phyloP scores from a whole-genome alignment of 2,329 filamentous ascomycete species.

The Zymoseptoria crescenta region DNA sequence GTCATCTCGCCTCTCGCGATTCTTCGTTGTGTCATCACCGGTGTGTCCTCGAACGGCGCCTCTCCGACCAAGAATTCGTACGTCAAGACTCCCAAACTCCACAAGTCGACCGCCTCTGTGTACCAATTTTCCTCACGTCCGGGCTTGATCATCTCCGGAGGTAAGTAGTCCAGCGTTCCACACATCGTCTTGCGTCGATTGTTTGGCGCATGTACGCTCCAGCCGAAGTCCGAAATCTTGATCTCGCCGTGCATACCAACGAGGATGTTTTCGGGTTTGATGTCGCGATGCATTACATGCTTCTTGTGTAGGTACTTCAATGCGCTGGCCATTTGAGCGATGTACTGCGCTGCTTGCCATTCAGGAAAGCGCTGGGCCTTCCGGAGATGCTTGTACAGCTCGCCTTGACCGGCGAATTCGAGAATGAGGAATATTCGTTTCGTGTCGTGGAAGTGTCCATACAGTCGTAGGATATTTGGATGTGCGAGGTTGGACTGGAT shows the following conservation, averaged over 20 bases:
- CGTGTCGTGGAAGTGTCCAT: slow-evolving; percentile 81
- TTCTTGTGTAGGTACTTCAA: slow-evolving; percentile 90
- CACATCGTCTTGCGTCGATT: slow-evolving; percentile 92
- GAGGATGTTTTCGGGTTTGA: slow-evolving; percentile 96
- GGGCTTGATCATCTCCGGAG: slow-evolving; percentile 91
- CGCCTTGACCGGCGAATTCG: slow-evolving; percentile 77
- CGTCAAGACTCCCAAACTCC: slow-evolving; percentile 88
- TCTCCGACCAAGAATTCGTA: slow-evolving; percentile 96
- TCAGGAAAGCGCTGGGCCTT: slow-evolving; percentile 74
- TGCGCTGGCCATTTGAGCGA: slow-evolving; percentile 85
- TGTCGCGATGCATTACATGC: slow-evolving; percentile 94
- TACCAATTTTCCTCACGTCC: slow-evolving; percentile 78
- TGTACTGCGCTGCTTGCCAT: slow-evolving; percentile 78
- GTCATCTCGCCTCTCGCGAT: slow-evolving; percentile 89
- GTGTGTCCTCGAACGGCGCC: slow-evolving; percentile 93
- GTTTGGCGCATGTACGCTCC: slow-evolving; percentile 96
- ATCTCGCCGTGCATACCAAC: slow-evolving; percentile 96
- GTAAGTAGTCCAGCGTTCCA: slow-evolving; percentile 92
- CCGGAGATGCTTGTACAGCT: slow-evolving; percentile 79
- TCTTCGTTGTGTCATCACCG: slow-evolving; percentile 84
- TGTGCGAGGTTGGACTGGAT: slow-evolving; percentile 83
- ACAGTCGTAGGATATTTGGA: slow-evolving; percentile 75
- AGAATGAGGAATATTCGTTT: slow-evolving; percentile 83
- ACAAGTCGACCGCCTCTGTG: slow-evolving; percentile 90
- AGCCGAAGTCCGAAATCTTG: slow-evolving; percentile 97